Percentiles rank a stretch among this genome's conserved stretches.
phyloP scores from a whole-genome alignment of 2,329 filamentous ascomycete species.

The Beauveria varroae region DNA sequence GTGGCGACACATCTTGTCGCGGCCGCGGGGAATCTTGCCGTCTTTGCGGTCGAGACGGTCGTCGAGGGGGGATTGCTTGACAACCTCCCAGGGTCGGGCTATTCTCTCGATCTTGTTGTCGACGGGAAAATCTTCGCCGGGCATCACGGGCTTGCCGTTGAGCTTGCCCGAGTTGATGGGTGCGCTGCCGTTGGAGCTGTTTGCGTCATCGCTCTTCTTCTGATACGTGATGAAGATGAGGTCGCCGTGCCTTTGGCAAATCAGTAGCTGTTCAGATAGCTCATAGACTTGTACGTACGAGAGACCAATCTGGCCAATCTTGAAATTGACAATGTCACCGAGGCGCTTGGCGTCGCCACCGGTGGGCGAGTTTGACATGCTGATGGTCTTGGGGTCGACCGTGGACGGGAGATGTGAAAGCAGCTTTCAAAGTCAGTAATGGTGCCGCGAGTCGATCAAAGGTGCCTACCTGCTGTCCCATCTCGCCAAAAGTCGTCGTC shows the following conservation, averaged over 20 bases:
- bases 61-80: conserved; percentile 82
- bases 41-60: conserved; percentile 78
- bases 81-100: conserved; percentile 65
- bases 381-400: conserved; percentile 53
- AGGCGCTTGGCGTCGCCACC: conserved; percentile 52
- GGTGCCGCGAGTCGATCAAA: background rate
- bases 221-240: conserved; percentile 82
- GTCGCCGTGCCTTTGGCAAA: conserved; percentile 70
- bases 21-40: conserved; percentile 76
- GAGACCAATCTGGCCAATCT: conserved; percentile 52
- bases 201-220: conserved; percentile 39
- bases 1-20: conserved; percentile 90
- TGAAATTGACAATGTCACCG: conserved; percentile 48
- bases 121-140: conserved; percentile 59
- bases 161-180: conserved; percentile 54
- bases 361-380: conserved; percentile 53
- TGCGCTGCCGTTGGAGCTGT: conserved; percentile 27
- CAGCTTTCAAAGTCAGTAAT: conserved; percentile 35
- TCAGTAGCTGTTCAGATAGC: conserved; percentile 19
- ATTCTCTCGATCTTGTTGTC: conserved; percentile 58
- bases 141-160: conserved; percentile 68
- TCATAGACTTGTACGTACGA: conserved; percentile 33
- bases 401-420: conserved; percentile 51
- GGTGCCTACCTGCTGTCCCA: conserved; percentile 42
- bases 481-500: conserved; percentile 61